Evolutionary conservation across 306 rosid genomes (phyloP).

Genomic region (Astragalus membranaceus): DNA sequence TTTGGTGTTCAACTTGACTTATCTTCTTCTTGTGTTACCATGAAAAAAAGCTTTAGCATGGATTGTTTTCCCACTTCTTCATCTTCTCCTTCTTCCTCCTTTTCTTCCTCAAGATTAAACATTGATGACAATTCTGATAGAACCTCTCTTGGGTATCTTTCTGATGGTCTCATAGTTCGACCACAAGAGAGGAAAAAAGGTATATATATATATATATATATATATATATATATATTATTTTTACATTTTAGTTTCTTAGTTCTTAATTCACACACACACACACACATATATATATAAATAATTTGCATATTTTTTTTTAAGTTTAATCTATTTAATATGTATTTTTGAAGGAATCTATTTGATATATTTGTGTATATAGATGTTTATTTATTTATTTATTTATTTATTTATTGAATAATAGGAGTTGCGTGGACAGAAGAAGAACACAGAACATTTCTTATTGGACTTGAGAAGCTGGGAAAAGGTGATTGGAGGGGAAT

Average conservation of each 20-base stretch:
- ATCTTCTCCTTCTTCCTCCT: constrained; percentile 38
- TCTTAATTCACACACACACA: too few species aligned
- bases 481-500: constrained; percentile 98
- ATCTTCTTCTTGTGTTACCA: constrained; percentile 2
- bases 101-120: constrained; percentile 30
- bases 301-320: not conserved
- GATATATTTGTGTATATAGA: not conserved
- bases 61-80: constrained; percentile 53
- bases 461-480: constrained; percentile 83
- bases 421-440: constrained; percentile 97
- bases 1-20: constrained; percentile 76
- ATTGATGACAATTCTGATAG: constrained; percentile 24
- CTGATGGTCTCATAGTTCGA: constrained; percentile 60
- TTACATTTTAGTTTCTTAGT: too few species aligned
- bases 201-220: not conserved
- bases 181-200: constrained; percentile 78
- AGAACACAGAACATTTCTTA: constrained; percentile 71
- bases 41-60: constrained; percentile 79
- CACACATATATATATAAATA: too few species aligned
- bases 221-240: not conserved
- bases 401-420: not conserved
- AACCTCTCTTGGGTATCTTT: constrained; percentile 55
- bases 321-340: not conserved
- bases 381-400: not conserved
- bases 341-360: too few species aligned